Conservation (phyloP, 805 yeast species). For the Hanseniaspora nectarophila region DNA sequence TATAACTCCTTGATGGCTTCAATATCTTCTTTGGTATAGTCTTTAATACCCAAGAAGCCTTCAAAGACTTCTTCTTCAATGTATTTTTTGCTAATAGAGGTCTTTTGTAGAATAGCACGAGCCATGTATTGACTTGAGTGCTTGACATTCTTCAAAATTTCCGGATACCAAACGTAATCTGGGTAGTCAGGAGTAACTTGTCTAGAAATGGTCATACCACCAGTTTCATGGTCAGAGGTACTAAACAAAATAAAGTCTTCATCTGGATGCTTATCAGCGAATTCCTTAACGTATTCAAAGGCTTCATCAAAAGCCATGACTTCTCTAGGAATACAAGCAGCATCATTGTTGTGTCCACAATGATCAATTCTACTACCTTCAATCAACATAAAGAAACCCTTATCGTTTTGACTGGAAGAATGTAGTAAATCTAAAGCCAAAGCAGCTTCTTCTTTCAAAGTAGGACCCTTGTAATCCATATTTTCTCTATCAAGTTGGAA, state of each 20-base stretch:
- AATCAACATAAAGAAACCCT: slow-evolving; percentile 75
- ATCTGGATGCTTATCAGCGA: slow-evolving; percentile 47
- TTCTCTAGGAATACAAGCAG: slow-evolving; percentile 88
- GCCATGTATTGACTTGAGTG: slow-evolving; percentile 69
- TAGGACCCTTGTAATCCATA: slow-evolving; percentile 42
- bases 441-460: slow-evolving; percentile 63
- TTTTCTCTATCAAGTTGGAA: slow-evolving; percentile 68
- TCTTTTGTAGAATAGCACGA: slow-evolving; percentile 29
- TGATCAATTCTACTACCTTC: slow-evolving; percentile 94
- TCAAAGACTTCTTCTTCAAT: slow-evolving; percentile 44
- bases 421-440: slow-evolving; percentile 69
- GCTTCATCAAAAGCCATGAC: slow-evolving; percentile 79
- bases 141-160: slow-evolving; percentile 52
- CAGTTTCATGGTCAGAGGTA: slow-evolving; percentile 92
- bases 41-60: slow-evolving; percentile 54
- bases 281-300: slow-evolving; percentile 59
- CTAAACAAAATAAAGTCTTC: slow-evolving; percentile 68
- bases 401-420: slow-evolving; percentile 43
- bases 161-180: slow-evolving; percentile 80
- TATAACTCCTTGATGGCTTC: slow-evolving; percentile 30
- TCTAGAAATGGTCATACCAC: slow-evolving; percentile 81
- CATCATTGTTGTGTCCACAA: slow-evolving; percentile 89
- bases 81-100: slow-evolving; percentile 30
- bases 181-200: slow-evolving; percentile 63
- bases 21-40: slow-evolving; percentile 46